Percentiles rank a stretch among this genome's conserved stretches.
Conservation (phyloP, 2,329 filamentous ascomycete species). For the Teratosphaeria viscida region DNA sequence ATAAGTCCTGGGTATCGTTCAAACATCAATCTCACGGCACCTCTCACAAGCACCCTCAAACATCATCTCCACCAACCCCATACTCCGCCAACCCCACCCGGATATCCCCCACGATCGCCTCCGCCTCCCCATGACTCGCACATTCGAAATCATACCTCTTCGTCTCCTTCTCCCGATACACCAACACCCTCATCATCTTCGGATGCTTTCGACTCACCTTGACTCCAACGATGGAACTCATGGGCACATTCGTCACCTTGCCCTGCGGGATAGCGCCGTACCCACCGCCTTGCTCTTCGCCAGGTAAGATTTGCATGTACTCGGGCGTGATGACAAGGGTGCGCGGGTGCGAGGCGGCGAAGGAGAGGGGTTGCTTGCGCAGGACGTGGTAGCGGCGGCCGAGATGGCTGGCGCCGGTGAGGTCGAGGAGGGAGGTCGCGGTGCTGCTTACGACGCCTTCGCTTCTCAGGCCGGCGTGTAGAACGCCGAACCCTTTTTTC, state of each 20-base stretch:
- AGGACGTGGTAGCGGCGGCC: constrained; percentile 66
- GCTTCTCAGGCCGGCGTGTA: constrained; percentile 50
- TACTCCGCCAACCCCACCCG: constrained; percentile 48
- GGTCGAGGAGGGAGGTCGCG: constrained; percentile 33
- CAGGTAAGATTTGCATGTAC: constrained; percentile 74
- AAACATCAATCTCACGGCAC: background rate
- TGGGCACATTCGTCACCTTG: constrained; percentile 69
- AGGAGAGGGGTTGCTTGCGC: constrained; percentile 72
- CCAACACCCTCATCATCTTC: constrained; percentile 67
- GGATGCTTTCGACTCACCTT: constrained; percentile 73
- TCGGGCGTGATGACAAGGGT: constrained; percentile 73
- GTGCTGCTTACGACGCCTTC: constrained; percentile 13
- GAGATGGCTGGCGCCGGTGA: constrained; percentile 13
- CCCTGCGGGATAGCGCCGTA: constrained; percentile 15
- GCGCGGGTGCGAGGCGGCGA: constrained; percentile 64
- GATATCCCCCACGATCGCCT: constrained; percentile 69
- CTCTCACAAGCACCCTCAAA: background rate
- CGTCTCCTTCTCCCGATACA: constrained; percentile 64
- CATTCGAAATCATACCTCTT: constrained; percentile 82
- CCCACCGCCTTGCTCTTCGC: constrained; percentile 5
- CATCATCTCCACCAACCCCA: constrained; percentile 10
- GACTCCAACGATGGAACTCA: constrained; percentile 70
- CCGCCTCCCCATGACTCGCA: constrained; percentile 58
- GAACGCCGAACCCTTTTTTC: constrained; percentile 26
- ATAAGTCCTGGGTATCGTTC: background rate